These are phyloP conservation scores for Phytophthora tubulina DNA, from an alignment of 352 stramenopile species.

Conservation along the genomic window DNA sequence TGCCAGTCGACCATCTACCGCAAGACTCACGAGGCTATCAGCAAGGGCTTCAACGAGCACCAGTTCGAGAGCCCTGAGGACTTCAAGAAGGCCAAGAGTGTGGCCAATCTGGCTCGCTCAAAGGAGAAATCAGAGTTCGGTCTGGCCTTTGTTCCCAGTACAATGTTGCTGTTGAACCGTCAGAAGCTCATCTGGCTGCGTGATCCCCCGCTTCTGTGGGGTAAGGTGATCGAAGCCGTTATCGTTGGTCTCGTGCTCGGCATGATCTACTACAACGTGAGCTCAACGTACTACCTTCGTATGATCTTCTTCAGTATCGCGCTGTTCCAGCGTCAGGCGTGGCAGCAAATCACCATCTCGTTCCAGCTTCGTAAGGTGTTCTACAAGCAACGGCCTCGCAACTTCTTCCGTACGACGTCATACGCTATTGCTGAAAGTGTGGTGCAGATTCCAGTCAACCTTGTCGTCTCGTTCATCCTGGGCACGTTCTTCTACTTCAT, in stretches of 20 bases:
- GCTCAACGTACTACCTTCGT: slow-evolving; percentile 66
- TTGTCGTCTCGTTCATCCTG: slow-evolving; percentile 68
- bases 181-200: slow-evolving; percentile 78
- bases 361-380: slow-evolving; percentile 86
- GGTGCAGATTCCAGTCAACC: slow-evolving; percentile 68
- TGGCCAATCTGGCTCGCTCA: slow-evolving; percentile 54
- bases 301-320: slow-evolving; percentile 81
- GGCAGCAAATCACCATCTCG: slow-evolving; percentile 77
- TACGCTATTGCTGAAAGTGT: slow-evolving; percentile 80
- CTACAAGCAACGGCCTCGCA: slow-evolving; percentile 90
- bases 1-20: slow-evolving; percentile 63
- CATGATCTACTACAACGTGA: slow-evolving; percentile 72
- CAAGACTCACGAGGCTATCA: slow-evolving; percentile 61
- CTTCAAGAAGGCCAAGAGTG: slow-evolving; percentile 65
- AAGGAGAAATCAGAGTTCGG: slow-evolving; percentile 67
- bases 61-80: slow-evolving; percentile 68
- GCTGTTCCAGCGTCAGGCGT: slow-evolving; percentile 77
- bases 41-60: slow-evolving; percentile 63
- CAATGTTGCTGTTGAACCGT: slow-evolving; percentile 60
- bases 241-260: slow-evolving; percentile 85
- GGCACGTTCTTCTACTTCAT: slow-evolving; percentile 92
- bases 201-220: slow-evolving; percentile 67
- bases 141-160: slow-evolving; percentile 54
- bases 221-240: slow-evolving; percentile 67
- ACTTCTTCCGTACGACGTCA: slow-evolving; percentile 90